Percentiles rank a stretch among this genome's conserved stretches.
These are phyloP conservation scores for Pisolithus tinctorius DNA, from an alignment of 768 basidiomycete genomes.

Conservation along the genomic window DNA sequence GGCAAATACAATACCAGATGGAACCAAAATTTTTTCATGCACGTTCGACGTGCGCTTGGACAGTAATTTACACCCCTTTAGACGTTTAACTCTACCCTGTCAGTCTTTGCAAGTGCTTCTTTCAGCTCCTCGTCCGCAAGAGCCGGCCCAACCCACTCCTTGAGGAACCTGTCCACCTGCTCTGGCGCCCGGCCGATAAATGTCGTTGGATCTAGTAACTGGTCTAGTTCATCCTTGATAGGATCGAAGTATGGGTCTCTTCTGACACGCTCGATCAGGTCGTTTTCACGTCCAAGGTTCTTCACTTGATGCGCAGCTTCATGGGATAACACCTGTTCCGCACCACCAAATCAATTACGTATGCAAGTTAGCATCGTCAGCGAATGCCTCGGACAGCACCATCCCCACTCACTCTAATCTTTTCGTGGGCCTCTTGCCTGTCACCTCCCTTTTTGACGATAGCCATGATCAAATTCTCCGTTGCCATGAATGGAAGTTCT, in stretches of 20 bases:
- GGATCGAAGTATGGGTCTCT: conserved; percentile 83
- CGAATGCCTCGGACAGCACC: background rate
- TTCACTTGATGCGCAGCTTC: conserved; percentile 94
- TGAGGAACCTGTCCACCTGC: conserved; percentile 86
- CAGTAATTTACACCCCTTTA: conserved; percentile 14
- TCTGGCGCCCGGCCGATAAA: conserved; percentile 94
- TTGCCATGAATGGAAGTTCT: conserved; percentile 99
- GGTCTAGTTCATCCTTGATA: conserved; percentile 74
- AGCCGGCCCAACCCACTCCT: conserved; percentile 84
- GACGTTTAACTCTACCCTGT: conserved; percentile 63
- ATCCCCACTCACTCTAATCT: conserved; percentile 63
- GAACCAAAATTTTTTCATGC: background rate
- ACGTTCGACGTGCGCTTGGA: background rate
- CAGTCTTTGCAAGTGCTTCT: conserved; percentile 43
- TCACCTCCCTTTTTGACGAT: conserved; percentile 93
- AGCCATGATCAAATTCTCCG: conserved; percentile 99
- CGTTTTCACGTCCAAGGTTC: conserved; percentile 89
- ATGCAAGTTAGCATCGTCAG: background rate
- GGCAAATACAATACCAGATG: background rate
- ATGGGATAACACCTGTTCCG: conserved; percentile 75
- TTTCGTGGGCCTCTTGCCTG: conserved; percentile 94
- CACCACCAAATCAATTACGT: background rate
- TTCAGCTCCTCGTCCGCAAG: conserved; percentile 52
- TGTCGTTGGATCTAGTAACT: conserved; percentile 73
- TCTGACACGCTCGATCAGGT: conserved; percentile 84